phyloP scores from a whole-genome alignment of 2,329 filamentous ascomycete genomes.

The Fusarium cicatricum region DNA sequence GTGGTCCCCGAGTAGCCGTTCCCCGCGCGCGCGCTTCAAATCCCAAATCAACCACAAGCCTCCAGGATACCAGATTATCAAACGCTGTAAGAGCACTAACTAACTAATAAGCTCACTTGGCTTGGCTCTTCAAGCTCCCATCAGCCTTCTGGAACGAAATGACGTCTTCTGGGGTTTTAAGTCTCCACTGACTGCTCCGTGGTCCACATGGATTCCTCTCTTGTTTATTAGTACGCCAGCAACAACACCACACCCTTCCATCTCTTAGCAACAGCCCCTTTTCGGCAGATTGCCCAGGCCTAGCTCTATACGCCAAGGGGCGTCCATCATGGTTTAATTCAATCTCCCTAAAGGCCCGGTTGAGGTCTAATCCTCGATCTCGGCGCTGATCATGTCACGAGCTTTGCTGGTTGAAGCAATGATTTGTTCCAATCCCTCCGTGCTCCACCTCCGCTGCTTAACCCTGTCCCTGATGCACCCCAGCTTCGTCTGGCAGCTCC shows the following conservation, averaged over 20 bases:
- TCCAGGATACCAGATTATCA: too few relatives aligned
- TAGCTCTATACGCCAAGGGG: slow-evolving; percentile 34
- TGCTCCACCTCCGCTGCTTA: slow-evolving; percentile 27
- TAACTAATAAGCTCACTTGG: not conserved
- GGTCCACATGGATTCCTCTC: slow-evolving; percentile 18
- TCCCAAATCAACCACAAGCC: too few relatives aligned
- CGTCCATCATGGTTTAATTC: slow-evolving; percentile 27
- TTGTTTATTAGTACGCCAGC: not conserved
- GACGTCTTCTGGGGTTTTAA: slow-evolving; percentile 29
- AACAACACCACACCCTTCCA: too few relatives aligned
- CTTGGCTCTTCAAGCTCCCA: slow-evolving; percentile 14
- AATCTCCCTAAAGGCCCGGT: slow-evolving; percentile 25
- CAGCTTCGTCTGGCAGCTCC: slow-evolving; percentile 18
- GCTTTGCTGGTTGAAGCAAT: slow-evolving; percentile 13
- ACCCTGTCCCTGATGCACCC: slow-evolving; percentile 27
- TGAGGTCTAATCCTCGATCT: too few relatives aligned
- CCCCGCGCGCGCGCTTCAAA: too few relatives aligned
- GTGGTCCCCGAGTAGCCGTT: too few relatives aligned
- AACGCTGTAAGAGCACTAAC: too few relatives aligned
- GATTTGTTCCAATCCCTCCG: slow-evolving; percentile 17
- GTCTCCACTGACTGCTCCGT: too few relatives aligned
- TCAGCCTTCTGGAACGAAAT: slow-evolving; percentile 41
- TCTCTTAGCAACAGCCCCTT: slow-evolving; percentile 35
- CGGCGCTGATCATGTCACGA: slow-evolving; percentile 36
- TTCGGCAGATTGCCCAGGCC: slow-evolving; percentile 36